These are phyloP conservation scores for Penicillium verhagenii DNA, from an alignment of 495 filamentous ascomycete species.

Conservation along the genomic window DNA sequence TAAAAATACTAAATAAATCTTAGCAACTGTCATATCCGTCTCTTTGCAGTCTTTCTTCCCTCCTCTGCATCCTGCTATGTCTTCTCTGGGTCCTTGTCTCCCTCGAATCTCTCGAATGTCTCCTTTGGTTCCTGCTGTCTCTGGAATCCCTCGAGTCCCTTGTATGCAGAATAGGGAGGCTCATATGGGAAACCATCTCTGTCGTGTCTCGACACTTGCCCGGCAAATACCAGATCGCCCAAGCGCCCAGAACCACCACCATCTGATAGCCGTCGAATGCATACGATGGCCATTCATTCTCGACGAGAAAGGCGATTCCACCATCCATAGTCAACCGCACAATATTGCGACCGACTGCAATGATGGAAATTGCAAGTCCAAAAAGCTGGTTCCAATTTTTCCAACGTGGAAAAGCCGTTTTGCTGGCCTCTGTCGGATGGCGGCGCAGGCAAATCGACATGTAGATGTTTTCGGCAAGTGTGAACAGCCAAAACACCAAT, in stretches of 20 bases:
- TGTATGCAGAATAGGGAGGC: too few species aligned
- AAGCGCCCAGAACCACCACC: conserved; percentile 2
- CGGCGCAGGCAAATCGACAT: conserved; percentile 2
- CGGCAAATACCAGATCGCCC: conserved; percentile 11
- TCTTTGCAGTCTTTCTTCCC: too few species aligned
- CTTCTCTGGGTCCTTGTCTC: too few species aligned
- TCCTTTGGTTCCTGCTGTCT: too few species aligned
- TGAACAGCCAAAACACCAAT: conserved; percentile 3
- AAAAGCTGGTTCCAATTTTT: conserved; percentile 11
- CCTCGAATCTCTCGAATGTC: too few species aligned
- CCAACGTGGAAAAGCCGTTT: not conserved
- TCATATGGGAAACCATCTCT: too few species aligned
- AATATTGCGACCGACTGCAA: conserved; percentile 10
- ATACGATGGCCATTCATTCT: conserved; percentile 12
- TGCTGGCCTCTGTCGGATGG: not conserved
- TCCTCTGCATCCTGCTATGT: too few species aligned
- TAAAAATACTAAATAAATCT: too few species aligned
- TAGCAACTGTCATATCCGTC: too few species aligned
- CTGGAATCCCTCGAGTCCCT: too few species aligned
- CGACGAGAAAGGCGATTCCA: conserved; percentile 3
- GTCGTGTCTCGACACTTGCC: too few species aligned
- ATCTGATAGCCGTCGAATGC: conserved; percentile 14
- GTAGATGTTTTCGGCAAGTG: conserved; percentile 4
- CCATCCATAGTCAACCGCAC: conserved; percentile 10
- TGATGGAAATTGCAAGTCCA: conserved; percentile 5